Conservation (phyloP, 805 yeast genomes). For the Myxozyma neotropica region DNA sequence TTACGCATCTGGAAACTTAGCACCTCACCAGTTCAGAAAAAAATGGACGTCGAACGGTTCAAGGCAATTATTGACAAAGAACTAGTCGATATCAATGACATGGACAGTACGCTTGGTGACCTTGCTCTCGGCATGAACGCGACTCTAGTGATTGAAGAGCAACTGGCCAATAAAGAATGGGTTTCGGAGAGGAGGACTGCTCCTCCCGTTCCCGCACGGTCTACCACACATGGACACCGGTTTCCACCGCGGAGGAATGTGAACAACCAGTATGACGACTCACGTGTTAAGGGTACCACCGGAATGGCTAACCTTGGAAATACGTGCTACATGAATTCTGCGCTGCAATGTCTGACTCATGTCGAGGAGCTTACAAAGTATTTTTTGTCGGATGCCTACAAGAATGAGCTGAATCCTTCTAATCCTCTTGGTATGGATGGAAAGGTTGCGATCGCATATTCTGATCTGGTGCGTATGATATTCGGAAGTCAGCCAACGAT, state of each 20-base stretch:
- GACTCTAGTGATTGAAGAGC: constrained; percentile 24
- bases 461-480: constrained; percentile 61
- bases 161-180: constrained; percentile 18
- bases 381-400: constrained; percentile 63
- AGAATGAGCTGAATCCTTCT: constrained; percentile 65
- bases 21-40: background rate
- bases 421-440: constrained; percentile 91
- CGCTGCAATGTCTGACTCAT: constrained; percentile 84
- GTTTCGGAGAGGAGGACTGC: constrained; percentile 17
- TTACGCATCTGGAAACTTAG: constrained; percentile 25
- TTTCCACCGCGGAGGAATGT: constrained; percentile 6
- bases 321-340: constrained; percentile 94
- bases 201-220: background rate
- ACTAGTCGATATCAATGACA: constrained; percentile 3
- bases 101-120: constrained; percentile 6
- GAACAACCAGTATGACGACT: background rate
- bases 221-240: background rate
- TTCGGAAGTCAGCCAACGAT: constrained; percentile 42
- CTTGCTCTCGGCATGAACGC: constrained; percentile 15
- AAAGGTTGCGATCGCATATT: constrained; percentile 76
- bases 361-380: constrained; percentile 80
- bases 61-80: constrained; percentile 13
- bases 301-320: constrained; percentile 81
- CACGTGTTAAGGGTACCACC: constrained; percentile 50
- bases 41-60: constrained; percentile 13